Evolutionary conservation across 164 flowering plant genomes (phyloP).

Genomic region (Hamamelis virginiana): DNA sequence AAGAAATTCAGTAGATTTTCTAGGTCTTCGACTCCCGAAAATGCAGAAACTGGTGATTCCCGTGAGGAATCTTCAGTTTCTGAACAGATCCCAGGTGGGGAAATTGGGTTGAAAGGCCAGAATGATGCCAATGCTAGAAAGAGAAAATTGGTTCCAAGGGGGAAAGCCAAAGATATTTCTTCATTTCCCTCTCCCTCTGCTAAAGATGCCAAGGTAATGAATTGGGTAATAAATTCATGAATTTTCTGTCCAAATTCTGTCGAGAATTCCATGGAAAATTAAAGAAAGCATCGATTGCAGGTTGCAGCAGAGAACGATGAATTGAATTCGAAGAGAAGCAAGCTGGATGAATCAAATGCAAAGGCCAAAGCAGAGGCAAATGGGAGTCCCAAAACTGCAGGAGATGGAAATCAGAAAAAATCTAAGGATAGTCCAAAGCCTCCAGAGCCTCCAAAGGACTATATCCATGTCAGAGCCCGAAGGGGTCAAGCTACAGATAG

Average conservation of each 20-base stretch:
- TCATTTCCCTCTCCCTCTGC: slow-evolving; percentile 21
- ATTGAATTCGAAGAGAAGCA: slow-evolving; percentile 52
- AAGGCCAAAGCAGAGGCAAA: slow-evolving; percentile 30
- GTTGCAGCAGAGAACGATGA: slow-evolving; percentile 37
- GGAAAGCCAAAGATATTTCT: slow-evolving; percentile 39
- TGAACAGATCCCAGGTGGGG: slow-evolving; percentile 38
- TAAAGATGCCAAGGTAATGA: slow-evolving; percentile 18
- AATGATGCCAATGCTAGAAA: slow-evolving; percentile 38
- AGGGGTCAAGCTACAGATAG: slow-evolving; percentile 99
- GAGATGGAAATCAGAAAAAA: slow-evolving; percentile 32
- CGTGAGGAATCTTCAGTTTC: slow-evolving; percentile 59
- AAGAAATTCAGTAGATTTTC: slow-evolving; percentile 11
- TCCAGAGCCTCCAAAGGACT: slow-evolving; percentile 86
- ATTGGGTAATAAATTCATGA: background rate
- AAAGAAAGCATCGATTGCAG: slow-evolving; percentile 25
- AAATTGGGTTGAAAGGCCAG: slow-evolving; percentile 18
- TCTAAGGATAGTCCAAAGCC: slow-evolving; percentile 42
- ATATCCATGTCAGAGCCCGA: slow-evolving; percentile 95
- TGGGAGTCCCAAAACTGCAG: slow-evolving; percentile 12
- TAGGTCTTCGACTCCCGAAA: slow-evolving; percentile 18
- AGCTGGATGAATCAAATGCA: slow-evolving; percentile 36
- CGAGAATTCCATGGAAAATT: background rate
- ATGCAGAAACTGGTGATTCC: slow-evolving; percentile 28
- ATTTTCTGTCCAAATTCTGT: background rate
- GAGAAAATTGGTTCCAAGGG: slow-evolving; percentile 41